Evolutionary conservation across 352 stramenopile species (phyloP), one percentile per base, ranked within the genome.

Genomic region (Pythium myriotylum): DNA sequence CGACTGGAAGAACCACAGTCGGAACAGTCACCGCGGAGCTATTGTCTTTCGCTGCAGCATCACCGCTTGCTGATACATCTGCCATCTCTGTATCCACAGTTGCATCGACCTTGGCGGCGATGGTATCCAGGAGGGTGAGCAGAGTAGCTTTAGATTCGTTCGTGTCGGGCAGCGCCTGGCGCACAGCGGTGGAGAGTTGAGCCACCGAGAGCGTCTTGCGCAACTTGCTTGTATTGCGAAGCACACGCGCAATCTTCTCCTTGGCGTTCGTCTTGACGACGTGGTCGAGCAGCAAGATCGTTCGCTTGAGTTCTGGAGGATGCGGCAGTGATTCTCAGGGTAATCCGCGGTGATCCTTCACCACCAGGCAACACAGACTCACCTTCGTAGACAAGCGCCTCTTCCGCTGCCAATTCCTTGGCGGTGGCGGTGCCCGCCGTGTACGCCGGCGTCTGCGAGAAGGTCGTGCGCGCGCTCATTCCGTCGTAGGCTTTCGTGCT

Each of bases 181-280:
- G 56, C 60, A 93, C 73, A 12, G 84, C 84, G 22, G 76, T 65
- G 39, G 69, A 62, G 48, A 96, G 65, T 63, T 91, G 81, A 40
- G 67, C 58, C 23, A 82, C 72, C 26, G 77, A 88, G 41, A 94
- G 56, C 29, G 79, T 84, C 69, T 90, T 91, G 63, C 89, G 89
- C 55, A 96, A 43, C 61, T 86, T 89, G 48, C 79, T 91, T 27
- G 79, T 94, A 63, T 81, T 86, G 58, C 84, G 84, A 27, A 95
- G 68, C 33, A 94, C 76, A 29, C 89, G 87, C 42, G 83, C 65
- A 48, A 94, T 79, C 62, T 94, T 93, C 51, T 95, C 86, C 68
- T 92, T 94, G 24, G 84, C 79, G 54, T 92, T 93, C 8, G 81
- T 89, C 57, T 89, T 89, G n/a, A 91, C 82, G 24, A 90, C 77